Evolutionary conservation across 495 filamentous ascomycete genomes (phyloP).

Genomic region (Darksidea phi): DNA sequence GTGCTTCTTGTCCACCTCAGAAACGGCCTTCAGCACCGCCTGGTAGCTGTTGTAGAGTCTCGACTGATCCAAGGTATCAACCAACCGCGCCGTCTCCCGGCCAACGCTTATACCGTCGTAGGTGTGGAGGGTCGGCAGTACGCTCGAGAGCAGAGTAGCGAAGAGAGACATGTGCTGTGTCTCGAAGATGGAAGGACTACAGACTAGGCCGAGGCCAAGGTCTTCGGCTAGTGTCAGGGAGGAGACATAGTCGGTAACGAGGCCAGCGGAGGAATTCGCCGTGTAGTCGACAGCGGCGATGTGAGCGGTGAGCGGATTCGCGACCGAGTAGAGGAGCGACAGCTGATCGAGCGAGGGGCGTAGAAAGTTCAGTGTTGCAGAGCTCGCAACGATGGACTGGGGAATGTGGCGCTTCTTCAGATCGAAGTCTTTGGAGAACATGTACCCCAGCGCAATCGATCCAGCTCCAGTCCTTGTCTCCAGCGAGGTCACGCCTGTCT

Average conservation of each 20-base stretch:
- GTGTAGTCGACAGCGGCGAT: conserved; percentile 91
- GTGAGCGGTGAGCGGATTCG: conserved; percentile 89
- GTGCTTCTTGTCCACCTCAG: conserved; percentile 64
- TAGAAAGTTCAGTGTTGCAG: conserved; percentile 75
- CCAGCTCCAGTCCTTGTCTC: conserved; percentile 88
- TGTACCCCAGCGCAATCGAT: conserved; percentile 89
- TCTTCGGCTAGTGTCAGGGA: conserved; percentile 85
- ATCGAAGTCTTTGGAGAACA: conserved; percentile 95
- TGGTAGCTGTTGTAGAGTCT: conserved; percentile 71
- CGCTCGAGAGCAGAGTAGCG: conserved; percentile 73
- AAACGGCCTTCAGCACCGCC: conserved; percentile 59
- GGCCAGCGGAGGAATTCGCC: conserved; percentile 58
- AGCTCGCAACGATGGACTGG: conserved; percentile 83
- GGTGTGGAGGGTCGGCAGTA: conserved; percentile 83
- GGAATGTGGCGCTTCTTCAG: conserved; percentile 86
- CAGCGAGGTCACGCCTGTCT: conserved; percentile 72
- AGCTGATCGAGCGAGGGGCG: conserved; percentile 86
- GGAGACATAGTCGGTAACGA: conserved; percentile 85
- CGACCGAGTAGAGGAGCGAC: conserved; percentile 79
- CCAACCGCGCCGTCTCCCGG: conserved; percentile 79
- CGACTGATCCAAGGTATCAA: conserved; percentile 75
- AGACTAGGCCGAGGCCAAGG: conserved; percentile 79
- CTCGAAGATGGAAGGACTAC: conserved; percentile 83
- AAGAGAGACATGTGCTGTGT: conserved; percentile 94
- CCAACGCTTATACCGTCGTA: conserved; percentile 89